phyloP scores from a whole-genome alignment of 306 rosid species.

The Corylus americana region DNA sequence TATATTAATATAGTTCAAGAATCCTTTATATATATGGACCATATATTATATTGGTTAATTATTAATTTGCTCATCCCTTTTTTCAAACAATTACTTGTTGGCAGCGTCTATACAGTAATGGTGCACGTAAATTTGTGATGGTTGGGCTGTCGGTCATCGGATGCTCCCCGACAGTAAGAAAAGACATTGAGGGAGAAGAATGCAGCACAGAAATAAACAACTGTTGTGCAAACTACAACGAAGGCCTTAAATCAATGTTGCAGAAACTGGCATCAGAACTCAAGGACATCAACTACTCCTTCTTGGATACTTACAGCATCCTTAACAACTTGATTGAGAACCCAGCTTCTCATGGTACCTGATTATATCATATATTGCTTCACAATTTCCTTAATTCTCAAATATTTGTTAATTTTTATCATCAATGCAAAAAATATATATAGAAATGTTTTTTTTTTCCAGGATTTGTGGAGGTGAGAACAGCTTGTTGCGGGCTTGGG shows the following conservation, averaged over 20 bases:
- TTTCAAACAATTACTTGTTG: neutral
- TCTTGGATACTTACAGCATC: constrained; percentile 55
- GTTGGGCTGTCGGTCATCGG: constrained; percentile 60
- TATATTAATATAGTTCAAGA: no score
- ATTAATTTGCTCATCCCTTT: no score
- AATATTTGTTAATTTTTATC: no score
- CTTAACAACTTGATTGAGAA: constrained; percentile 42
- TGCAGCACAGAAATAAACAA: constrained; percentile 55
- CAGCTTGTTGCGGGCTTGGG: constrained; percentile 80
- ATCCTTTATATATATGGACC: no score
- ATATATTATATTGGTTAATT: no score
- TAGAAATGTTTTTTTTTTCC: constrained; percentile 1
- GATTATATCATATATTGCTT: no score
- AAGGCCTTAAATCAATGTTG: constrained; percentile 49
- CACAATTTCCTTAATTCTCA: no score
- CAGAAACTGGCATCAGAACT: constrained; percentile 41
- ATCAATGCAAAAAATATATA: no score
- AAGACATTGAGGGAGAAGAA: constrained; percentile 28
- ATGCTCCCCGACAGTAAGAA: constrained; percentile 66
- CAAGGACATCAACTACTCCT: constrained; percentile 47
- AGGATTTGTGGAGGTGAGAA: constrained; percentile 64
- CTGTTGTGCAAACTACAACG: constrained; percentile 41
- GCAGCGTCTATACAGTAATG: constrained; percentile 59
- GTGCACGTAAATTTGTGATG: constrained; percentile 69
- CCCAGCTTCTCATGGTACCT: constrained; percentile 53